Base-by-base conservation (phyloP, 148 eudicot species). In the Linanthus parryae region DNA sequence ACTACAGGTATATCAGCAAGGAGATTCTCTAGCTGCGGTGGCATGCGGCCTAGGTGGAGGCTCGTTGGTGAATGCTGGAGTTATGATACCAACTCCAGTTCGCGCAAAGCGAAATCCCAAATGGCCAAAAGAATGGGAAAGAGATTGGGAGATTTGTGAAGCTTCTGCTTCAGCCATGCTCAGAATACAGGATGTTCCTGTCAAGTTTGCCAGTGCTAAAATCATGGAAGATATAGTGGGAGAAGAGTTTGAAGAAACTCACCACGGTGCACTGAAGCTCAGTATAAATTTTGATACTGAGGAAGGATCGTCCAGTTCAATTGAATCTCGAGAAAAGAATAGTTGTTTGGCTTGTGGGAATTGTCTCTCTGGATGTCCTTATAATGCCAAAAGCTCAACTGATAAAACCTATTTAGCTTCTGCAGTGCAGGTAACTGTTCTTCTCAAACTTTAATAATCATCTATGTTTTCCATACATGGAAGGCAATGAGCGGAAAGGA, bases 111-210 rank as follows among this genome's bases (percentile, higher is more conserved):
- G 66, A 20, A 41, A 70, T 11, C 62, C 63, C 1, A 70, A 60
- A 30, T 70, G 75, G 75, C 75, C 75, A 7, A 58, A 64, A 57
- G 58, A 56, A 13, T 70, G 75, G 75, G 66, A 64, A n/a, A 55
- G 52, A 49, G 66, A 70, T 56, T 70, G 70, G 66, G 66, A 70
- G 23, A 16, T 19, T 12, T 42, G 33, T 37, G 49, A 70, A 48
- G 70, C 66, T 18, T 47, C 47, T 27, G 75, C 66, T 43, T 70
- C 62, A 11, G 54, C 54, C 47, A 70, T 70, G 75, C 35, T 70
- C 18, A 50, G 58, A 30, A 20, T 55, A 26, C 69, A 70, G 25
- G 48, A 20, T 42, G 58, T 70, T 48, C 69, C 74, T 2, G 3
- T 27, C 27, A 39, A 46, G 18, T 70, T 70, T 44, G 43, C 44